phyloP scores from a whole-genome alignment of 2,329 filamentous ascomycete genomes.

The Tolypocladium ovalisporum region DNA sequence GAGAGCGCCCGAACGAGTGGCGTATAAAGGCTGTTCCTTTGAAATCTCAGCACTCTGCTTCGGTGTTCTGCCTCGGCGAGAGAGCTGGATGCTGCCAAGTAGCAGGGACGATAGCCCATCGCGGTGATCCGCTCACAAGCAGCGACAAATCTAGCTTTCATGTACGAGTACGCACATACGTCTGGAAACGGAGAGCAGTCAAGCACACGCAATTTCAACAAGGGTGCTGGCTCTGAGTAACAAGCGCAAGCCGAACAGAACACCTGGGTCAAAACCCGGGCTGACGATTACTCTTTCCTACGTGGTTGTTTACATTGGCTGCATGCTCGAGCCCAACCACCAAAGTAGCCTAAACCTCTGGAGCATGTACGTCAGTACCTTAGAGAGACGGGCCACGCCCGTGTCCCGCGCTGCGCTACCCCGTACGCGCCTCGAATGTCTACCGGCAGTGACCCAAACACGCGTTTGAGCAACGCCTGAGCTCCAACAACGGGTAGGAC shows the following conservation, averaged over 20 bases:
- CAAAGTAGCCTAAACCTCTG: neutral
- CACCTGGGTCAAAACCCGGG: neutral
- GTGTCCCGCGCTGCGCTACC: neutral
- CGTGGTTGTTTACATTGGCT: neutral
- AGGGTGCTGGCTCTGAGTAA: neutral
- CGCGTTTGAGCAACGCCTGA: neutral
- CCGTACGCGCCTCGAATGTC: neutral
- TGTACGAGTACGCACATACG: neutral
- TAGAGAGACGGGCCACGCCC: neutral
- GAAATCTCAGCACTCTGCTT: neutral
- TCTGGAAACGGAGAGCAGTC: neutral
- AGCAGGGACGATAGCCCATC: neutral
- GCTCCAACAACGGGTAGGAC: too few species aligned
- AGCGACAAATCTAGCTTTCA: neutral
- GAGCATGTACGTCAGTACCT: neutral
- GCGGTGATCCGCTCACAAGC: neutral
- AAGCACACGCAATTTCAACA: neutral
- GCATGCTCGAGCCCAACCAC: neutral
- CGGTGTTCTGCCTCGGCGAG: neutral
- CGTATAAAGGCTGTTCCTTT: neutral
- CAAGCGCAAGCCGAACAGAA: neutral
- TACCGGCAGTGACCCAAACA: neutral
- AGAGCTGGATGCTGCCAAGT: neutral
- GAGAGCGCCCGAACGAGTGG: neutral
- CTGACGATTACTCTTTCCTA: neutral